A percentile compares a stretch with the other conserved stretches of the same genome.
phyloP scores from a whole-genome alignment of 495 filamentous ascomycete genomes.

The Clavariopsis aquatica region DNA sequence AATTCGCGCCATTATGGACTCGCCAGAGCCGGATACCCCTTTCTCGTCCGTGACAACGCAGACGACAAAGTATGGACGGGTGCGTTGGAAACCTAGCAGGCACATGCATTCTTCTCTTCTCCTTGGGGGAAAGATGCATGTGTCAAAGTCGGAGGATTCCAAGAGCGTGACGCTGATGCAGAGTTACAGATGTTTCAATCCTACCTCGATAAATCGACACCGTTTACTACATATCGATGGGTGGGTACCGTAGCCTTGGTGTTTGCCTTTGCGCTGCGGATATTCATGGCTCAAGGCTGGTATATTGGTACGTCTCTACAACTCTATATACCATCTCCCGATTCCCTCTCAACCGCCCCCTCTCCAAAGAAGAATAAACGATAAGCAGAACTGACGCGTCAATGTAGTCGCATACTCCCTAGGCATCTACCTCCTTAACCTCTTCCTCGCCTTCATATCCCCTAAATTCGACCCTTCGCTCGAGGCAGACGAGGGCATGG shows the following conservation, averaged over 20 bases:
- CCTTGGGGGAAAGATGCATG: neutral
- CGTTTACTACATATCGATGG: slow-evolving; percentile 87
- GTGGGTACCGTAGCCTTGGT: slow-evolving; percentile 72
- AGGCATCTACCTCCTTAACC: slow-evolving; percentile 97
- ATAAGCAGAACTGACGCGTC: slow-evolving; percentile 24
- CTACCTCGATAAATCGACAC: slow-evolving; percentile 88
- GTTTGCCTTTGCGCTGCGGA: slow-evolving; percentile 79
- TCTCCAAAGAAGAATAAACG: too few relatives aligned
- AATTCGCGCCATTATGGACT: slow-evolving; percentile 61
- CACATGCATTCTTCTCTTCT: neutral
- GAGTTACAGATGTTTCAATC: slow-evolving; percentile 81
- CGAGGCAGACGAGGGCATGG: slow-evolving; percentile 92
- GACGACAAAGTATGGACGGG: slow-evolving; percentile 69
- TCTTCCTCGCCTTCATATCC: slow-evolving; percentile 97
- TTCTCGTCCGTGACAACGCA: slow-evolving; percentile 83
- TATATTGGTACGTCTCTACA: slow-evolving; percentile 82
- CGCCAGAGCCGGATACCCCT: slow-evolving; percentile 77
- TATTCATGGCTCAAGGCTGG: slow-evolving; percentile 92
- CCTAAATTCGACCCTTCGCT: slow-evolving; percentile 99
- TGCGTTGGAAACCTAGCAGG: slow-evolving; percentile 46
- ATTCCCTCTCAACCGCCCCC: too few relatives aligned
- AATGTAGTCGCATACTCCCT: slow-evolving; percentile 87
- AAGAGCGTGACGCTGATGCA: slow-evolving; percentile 15
- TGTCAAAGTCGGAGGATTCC: neutral
- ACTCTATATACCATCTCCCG: neutral